Percentiles rank a stretch among this genome's conserved stretches.
Conservation (phyloP, 2,329 filamentous ascomycete genomes). For the Trichoderma polysporum region DNA sequence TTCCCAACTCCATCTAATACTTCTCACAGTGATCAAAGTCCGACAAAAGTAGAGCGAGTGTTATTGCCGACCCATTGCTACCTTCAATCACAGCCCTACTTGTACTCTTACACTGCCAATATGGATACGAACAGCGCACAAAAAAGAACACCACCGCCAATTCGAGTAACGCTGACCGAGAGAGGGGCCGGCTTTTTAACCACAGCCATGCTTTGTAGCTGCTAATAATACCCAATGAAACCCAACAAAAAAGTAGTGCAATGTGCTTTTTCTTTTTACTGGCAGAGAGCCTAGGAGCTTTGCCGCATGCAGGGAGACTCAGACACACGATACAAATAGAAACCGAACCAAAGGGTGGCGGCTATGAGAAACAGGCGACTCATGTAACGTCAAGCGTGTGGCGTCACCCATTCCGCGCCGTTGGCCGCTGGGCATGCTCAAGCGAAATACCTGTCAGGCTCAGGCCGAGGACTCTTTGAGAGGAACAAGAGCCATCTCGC, state of each 20-base stretch:
- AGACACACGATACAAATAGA: not conserved
- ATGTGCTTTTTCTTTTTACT: no score
- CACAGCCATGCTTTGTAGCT: not conserved
- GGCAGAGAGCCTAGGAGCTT: no score
- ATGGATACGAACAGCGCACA: not conserved
- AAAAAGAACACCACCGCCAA: not conserved
- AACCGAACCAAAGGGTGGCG: not conserved
- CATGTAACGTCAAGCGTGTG: not conserved
- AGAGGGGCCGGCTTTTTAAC: not conserved
- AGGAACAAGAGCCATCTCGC: no score
- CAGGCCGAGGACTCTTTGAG: no score
- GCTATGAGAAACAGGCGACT: slow-evolving; percentile 6
- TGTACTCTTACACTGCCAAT: not conserved
- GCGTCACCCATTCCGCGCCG: not conserved
- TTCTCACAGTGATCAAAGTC: no score
- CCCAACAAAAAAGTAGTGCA: not conserved
- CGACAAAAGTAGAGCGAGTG: no score
- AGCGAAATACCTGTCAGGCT: not conserved
- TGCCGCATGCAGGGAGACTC: slow-evolving; percentile 7
- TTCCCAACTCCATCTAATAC: no score
- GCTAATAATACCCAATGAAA: not conserved
- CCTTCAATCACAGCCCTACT: not conserved
- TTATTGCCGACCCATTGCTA: no score
- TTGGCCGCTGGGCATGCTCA: not conserved
- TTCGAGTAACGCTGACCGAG: no score